Percentiles rank a stretch among this genome's conserved stretches.
These are phyloP conservation scores for Blastosporella zonata DNA, from an alignment of 1,284 basidiomycete species.

Conservation along the genomic window DNA sequence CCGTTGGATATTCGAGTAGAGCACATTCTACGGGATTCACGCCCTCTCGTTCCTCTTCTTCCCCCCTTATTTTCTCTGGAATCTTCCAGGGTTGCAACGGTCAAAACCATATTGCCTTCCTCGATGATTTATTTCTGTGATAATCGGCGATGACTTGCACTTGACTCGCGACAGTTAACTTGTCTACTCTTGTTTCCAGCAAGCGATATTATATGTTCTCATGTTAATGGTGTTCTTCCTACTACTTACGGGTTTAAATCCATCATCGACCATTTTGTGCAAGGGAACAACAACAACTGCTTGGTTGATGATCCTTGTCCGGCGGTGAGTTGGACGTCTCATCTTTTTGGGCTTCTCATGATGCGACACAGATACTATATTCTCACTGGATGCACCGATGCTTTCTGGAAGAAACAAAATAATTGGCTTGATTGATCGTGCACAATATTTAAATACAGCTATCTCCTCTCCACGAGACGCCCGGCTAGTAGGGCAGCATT, in stretches of 20 bases:
- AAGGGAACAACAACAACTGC: slow-evolving; percentile 46
- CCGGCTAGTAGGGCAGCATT: slow-evolving; percentile 25
- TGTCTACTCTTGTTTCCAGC: slow-evolving; percentile 52
- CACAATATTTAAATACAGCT: slow-evolving; percentile 1
- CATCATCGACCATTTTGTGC: background rate
- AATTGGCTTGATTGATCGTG: background rate
- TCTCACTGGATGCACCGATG: slow-evolving; percentile 41
- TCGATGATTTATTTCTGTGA: slow-evolving; percentile 63
- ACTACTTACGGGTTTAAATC: too few species aligned
- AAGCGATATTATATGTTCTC: slow-evolving; percentile 53
- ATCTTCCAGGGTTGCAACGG: slow-evolving; percentile 60
- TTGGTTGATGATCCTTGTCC: slow-evolving; percentile 55
- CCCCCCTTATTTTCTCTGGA: slow-evolving; percentile 51
- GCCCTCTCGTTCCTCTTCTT: slow-evolving; percentile 54
- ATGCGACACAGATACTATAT: slow-evolving; percentile 42
- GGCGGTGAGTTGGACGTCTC: slow-evolving; percentile 34
- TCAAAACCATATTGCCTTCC: slow-evolving; percentile 42
- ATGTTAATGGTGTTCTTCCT: slow-evolving; percentile 43
- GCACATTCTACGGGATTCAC: slow-evolving; percentile 55
- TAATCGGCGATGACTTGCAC: slow-evolving; percentile 65
- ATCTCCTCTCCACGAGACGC: slow-evolving; percentile 35
- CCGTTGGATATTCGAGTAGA: slow-evolving; percentile 25
- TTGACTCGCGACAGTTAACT: slow-evolving; percentile 51
- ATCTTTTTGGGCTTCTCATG: background rate
- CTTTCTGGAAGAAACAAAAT: slow-evolving; percentile 15